Evolutionary conservation across 2,329 filamentous ascomycete genomes (phyloP), one percentile per base, ranked within the genome.

Genomic region (Diplodia sapinea): DNA sequence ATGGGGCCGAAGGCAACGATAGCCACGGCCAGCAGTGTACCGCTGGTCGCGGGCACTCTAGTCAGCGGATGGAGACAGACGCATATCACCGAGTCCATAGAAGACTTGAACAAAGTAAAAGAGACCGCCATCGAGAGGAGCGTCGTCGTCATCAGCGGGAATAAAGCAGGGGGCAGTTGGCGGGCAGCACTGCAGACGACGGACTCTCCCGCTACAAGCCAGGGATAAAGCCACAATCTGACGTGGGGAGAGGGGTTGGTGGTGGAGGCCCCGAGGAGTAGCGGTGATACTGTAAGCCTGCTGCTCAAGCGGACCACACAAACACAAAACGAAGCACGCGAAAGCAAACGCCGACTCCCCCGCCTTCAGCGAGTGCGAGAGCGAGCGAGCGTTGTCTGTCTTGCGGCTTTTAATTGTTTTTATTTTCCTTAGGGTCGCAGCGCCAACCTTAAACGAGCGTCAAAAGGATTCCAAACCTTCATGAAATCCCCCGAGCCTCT

Each of bases 401-500:
- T 11, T 47, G 43, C 43, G 43, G 43, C 43, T 9, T 47, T 20
- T 20, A n/a, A 20, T 9, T 1, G 6, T n/a, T 47, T 47, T 47
- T 47, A 17, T 47, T 17, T 47, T 47, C 5, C 20, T 47, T 47
- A 15, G 13, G 43, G 43, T 47, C 43, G 43, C 43, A 47, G 43
- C 43, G 43, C n/a, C n/a, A 47, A 47, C 43, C 43, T 47, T 47
- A 47, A 47, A n/a, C 50, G 50, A 52, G 50, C 11, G 50, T 8
- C 9, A 15, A 52, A 29, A 13, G 50, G 4, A 1, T 36, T 23
- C n/a, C 43, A 47, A 47, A 47, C 43, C n/a, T 47, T 47, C 43
- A 11, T n/a, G 13, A 59, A 59, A 59, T 17, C 40, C 55, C 12
- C 57, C 57, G 57, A 61, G 57, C 57, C 57, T 38, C 23, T 61